phyloP scores from a whole-genome alignment of 106 monocot species.

The Xerophyta viscosa region DNA sequence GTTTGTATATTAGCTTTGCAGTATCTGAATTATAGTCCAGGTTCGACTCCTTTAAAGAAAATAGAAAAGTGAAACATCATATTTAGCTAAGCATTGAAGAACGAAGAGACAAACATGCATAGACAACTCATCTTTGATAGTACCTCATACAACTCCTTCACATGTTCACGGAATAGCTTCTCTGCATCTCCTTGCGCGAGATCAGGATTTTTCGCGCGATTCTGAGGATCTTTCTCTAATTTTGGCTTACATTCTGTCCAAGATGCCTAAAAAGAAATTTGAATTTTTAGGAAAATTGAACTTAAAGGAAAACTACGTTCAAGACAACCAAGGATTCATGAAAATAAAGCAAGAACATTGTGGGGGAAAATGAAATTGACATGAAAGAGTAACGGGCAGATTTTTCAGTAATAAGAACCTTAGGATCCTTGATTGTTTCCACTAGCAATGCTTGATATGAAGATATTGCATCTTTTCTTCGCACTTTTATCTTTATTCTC shows the following conservation, averaged over 20 bases:
- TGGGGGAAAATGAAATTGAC: too few relatives aligned
- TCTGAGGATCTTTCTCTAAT: slow-evolving; percentile 93
- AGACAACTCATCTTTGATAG: not conserved
- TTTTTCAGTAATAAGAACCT: slow-evolving; percentile 28
- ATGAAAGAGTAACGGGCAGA: too few relatives aligned
- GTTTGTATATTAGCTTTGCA: too few relatives aligned
- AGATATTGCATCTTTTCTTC: slow-evolving; percentile 69
- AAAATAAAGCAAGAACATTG: too few relatives aligned
- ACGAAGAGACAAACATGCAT: not conserved
- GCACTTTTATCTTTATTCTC: slow-evolving; percentile 73
- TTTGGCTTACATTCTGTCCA: slow-evolving; percentile 91
- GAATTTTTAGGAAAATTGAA: too few relatives aligned
- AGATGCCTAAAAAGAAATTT: slow-evolving; percentile 51
- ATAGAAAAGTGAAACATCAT: not conserved
- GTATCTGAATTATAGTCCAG: too few relatives aligned
- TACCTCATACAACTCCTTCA: slow-evolving; percentile 84
- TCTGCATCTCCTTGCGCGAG: slow-evolving; percentile 59
- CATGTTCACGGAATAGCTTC: slow-evolving; percentile 82
- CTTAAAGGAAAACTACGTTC: too few relatives aligned
- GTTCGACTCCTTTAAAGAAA: too few relatives aligned
- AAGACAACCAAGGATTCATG: too few relatives aligned
- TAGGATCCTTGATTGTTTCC: slow-evolving; percentile 88
- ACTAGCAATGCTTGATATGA: slow-evolving; percentile 91
- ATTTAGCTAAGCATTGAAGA: not conserved
- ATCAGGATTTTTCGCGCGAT: slow-evolving; percentile 75